These are phyloP conservation scores for Magnaporthales sp. DNA, from an alignment of 2,329 filamentous ascomycete species.

Conservation along the genomic window DNA sequence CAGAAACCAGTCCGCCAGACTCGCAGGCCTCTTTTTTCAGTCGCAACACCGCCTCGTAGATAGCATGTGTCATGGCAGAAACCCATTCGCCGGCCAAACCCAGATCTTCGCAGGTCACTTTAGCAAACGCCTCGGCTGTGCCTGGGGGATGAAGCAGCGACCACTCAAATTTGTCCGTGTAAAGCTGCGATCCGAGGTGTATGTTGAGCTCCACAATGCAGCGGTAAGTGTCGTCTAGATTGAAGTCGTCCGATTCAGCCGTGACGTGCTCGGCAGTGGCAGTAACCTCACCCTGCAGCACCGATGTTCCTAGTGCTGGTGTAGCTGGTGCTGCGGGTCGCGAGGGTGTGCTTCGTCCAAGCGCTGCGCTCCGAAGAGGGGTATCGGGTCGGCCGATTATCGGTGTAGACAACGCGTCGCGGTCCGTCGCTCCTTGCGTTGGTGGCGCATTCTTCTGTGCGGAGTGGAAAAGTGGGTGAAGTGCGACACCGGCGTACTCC, in stretches of 20 bases:
- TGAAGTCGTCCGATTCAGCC: conserved; percentile 64
- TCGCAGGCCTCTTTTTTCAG: conserved; percentile 96
- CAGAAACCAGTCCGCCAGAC: conserved; percentile 74
- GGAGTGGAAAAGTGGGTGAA: conserved; percentile 84
- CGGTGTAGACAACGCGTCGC: conserved; percentile 15
- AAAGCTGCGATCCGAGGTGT: conserved; percentile 82
- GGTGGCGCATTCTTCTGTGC: conserved; percentile 16
- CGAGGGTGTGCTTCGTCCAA: neutral
- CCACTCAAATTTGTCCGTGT: conserved; percentile 98
- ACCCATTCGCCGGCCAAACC: conserved; percentile 90
- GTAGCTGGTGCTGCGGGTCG: conserved; percentile 5
- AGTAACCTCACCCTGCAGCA: conserved; percentile 40
- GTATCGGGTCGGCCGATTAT: conserved; percentile 44
- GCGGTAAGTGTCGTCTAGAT: conserved; percentile 89
- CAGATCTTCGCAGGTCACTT: conserved; percentile 85
- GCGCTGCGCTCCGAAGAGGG: conserved; percentile 38
- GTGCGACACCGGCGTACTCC: conserved; percentile 88
- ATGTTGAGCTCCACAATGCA: conserved; percentile 88
- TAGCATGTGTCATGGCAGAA: conserved; percentile 87
- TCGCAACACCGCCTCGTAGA: conserved; percentile 87
- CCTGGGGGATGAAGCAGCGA: conserved; percentile 86
- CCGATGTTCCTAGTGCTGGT: conserved; percentile 3
- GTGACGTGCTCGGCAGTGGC: conserved; percentile 59
- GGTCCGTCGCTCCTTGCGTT: neutral
- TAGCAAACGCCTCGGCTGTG: conserved; percentile 85